Evolutionary conservation across 1,284 basidiomycete genomes (phyloP), one percentile per base, ranked within the genome.

Genomic region (Sporisorium scitamineum): DNA sequence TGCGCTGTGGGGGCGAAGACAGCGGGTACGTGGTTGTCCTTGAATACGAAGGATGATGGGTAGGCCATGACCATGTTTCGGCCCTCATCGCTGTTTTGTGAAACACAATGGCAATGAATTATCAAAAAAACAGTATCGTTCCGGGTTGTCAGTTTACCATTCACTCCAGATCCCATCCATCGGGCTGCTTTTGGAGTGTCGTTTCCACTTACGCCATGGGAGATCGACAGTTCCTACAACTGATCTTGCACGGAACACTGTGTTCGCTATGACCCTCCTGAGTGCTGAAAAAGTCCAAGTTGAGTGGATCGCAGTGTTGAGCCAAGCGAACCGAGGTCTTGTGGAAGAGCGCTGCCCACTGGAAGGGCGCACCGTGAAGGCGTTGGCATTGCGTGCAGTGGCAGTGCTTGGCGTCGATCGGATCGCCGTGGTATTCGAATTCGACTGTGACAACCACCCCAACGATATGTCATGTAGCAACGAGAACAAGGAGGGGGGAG

Each of bases 371-470:
- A 2, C 78, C 78, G 56, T 82, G 79, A 27, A 82, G 55, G 7
- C 80, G 64, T 42, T 82, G 81, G 53, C 81, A 82, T 26, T 76
- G 72, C 0, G 70, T 70, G 55, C 81, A 82, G 69, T 81, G 80
- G 66, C 81, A 82, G 64, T 74, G 70, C 31, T 72, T 76, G 50
- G 68, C 72, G 52, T 78, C 76, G 53, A 78, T 71, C 4, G 76
- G 72, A 18, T 78, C 76, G 14, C 76, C 76, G 51, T 75, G 72
- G 34, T 74, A 78, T 32, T 76, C 76, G 52, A 78, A 78, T 29
- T 69, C 69, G 47, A 78, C 76, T 76, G 57, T 34, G 11, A n/a
- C n/a, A n/a, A n/a, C n/a, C n/a, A n/a, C n/a, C n/a, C n/a, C n/a
- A n/a, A n/a, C n/a, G n/a, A n/a, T n/a, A n/a, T n/a, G n/a, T n/a